Evolutionary conservation across 148 eudicot genomes (phyloP), one percentile per base, ranked within the genome.

Genomic region (Fagopyrum esculentum): DNA sequence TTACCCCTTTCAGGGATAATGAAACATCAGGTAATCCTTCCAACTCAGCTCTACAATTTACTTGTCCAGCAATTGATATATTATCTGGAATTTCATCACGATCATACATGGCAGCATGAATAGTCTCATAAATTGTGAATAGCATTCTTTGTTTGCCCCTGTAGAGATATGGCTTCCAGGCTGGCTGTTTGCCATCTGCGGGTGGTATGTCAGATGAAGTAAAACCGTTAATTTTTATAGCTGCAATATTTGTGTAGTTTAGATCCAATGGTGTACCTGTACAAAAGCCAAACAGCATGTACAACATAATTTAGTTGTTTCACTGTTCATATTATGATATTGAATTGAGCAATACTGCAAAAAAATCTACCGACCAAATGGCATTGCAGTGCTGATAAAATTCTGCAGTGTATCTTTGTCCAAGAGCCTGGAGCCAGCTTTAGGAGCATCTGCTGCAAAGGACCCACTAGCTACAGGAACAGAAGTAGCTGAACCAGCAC

Each of bases 111-210:
- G 99, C 91, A 80, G 98, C 99, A 85, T 92, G 77, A 57, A 96
- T 84, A 3, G 87, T 86, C 82, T 92, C 99, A 55, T 74, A 84
- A 78, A 96, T 82, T 2, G 99, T 92, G 73, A 96, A 90, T 49
- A 92, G 82, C 69, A 92, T 75, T 83, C 97, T 83, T 80, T 92
- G 98, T 79, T 88, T 96, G 72, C 99, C 99, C 78, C 86, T 86
- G 76, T 89, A 96, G 51, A 96, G 93, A 88, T 92, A 96, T 72
- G 99, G 99, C 82, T 96, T 96, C 99, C 99, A 96, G 13, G 98
- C 97, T 64, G 99, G 99, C 73, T 92, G 99, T 82, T 90, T 96
- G 82, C 87, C 81, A 75, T 96, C 99, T 74, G 90, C 77, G 76
- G 92, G 94, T 66, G 97, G 97, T 73, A 79, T 72, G 78, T 96